Base-by-base conservation (phyloP, 768 basidiomycete genomes). In the Tylopilus rubrobrunneus region DNA sequence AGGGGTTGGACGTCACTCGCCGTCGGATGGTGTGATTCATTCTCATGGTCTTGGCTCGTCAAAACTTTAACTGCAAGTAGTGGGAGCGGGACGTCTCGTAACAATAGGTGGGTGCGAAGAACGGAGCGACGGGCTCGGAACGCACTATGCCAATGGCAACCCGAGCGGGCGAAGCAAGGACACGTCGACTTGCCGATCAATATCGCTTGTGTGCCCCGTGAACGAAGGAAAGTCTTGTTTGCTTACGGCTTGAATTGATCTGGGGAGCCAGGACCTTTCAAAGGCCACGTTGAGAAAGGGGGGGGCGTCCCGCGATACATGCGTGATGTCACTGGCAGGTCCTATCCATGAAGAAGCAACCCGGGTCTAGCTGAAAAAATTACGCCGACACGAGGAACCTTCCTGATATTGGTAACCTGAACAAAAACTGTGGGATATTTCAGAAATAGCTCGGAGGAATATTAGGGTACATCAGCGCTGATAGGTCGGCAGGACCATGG, bases 11-110 rank as follows among this genome's bases (percentile, higher is more conserved):
- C 29, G 37, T 59, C 49, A 34, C 25, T 44, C 27, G 11, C 21
- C 17, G 37, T 45, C 29, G 21, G 19, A 39, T 37, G 62, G 51
- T 43, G 49, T 19, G 36, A 49, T 53, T 37, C 46, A 9, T 64
- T 66, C 65, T 41, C 63, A 66, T 64, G 62, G 48, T 56, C 47
- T 19, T 52, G 39, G 34, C 29, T 57, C 37, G 57, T 33, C 62
- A 45, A 64, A 56, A 55, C 53, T 47, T 47, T 44, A 55, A 49
- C 34, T 25, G 15, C 15, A 31, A 37, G 36, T 15, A 55, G 52
- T 59, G 62, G 53, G 62, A 58, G 40, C 5, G 31, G 36, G 21
- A 43, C n/a, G 40, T 59, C 21, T 54, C 65, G 62, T 64, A 62
- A 67, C 29, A 21, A 31, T 7, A 31, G 31, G 44, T n/a, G 45